Base-by-base conservation (phyloP, 208 protist species). In the Trypanosoma vivax region DNA sequence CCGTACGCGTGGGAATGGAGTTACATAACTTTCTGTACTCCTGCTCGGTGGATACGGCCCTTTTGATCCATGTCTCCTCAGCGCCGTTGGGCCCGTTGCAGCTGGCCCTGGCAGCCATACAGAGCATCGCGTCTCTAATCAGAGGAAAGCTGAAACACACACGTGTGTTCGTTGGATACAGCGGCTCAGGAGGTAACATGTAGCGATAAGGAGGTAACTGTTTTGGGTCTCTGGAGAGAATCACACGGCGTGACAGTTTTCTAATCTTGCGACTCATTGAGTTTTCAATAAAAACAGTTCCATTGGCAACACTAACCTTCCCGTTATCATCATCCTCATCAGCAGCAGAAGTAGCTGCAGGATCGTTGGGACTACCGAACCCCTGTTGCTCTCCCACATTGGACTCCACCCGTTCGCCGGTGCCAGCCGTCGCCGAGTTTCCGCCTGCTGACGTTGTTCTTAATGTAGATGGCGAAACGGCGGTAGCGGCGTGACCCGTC, bases 111-210 rank as follows among this genome's bases (percentile, higher is more conserved):
- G 79, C 68, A 1, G 78, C 62, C 51, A 92, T 56, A 21, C 78
- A 77, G 16, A 87, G 18, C 45, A 92, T 52, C n/a, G 80, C 80
- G 38, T 92, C 84, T 2, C 39, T 66, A 60, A 88, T 82, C 14
- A 83, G 39, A 45, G 78, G 69, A 55, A 89, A 76, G 1, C 50
- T 67, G 13, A 77, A 74, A 38, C 73, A 72, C 41, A 58, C 49
- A n/a, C 74, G 70, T 37, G 76, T 70, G 29, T 71, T 76, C 0
- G 59, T 50, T n/a, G 76, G 39, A 54, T 93, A 88, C 19, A 88
- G 34, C 23, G 86, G 86, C 67, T 93, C 86, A 0, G 86, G 86
- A 1, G 86, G 86, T 0, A 93, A 53, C 33, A 84, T 74, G 47
- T 78, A 84, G 16, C 63, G 65, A 52, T 93, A 93, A 0, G 78